Conservation (phyloP, 2,329 filamentous ascomycete species). For the Alternaria triticimaculans region DNA sequence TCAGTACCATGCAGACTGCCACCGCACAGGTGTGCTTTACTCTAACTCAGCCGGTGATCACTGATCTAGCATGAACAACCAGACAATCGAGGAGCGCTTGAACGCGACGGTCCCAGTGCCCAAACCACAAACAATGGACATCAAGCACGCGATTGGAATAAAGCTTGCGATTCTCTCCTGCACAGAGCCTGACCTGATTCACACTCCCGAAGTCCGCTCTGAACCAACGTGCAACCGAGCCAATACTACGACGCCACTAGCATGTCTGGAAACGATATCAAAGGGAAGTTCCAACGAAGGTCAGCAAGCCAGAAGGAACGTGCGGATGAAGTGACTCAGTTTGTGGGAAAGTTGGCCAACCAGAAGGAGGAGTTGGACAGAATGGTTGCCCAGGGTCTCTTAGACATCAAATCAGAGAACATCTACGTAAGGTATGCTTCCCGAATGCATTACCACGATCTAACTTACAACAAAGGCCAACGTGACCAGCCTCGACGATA, state of each 20-base stretch:
- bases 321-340: neutral
- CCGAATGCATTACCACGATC: neutral
- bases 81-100: neutral
- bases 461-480: neutral
- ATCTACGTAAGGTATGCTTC: neutral
- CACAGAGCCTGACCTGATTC: neutral
- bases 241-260: neutral
- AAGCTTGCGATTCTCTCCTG: neutral
- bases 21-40: neutral
- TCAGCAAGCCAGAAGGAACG: neutral
- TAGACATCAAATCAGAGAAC: neutral
- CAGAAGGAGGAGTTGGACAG: neutral
- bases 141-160: neutral
- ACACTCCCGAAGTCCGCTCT: neutral
- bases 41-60: neutral
- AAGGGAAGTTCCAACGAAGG: neutral
- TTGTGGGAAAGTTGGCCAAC: neutral
- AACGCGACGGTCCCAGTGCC: neutral
- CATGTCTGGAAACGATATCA: neutral
- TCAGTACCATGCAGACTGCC: neutral
- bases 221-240: neutral
- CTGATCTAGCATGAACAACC: neutral
- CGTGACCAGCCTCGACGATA: neutral
- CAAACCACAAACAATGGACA: neutral
- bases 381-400: neutral